Evolutionary conservation across 352 stramenopile species (phyloP).

Genomic region (Phytophthora chlamydospora): DNA sequence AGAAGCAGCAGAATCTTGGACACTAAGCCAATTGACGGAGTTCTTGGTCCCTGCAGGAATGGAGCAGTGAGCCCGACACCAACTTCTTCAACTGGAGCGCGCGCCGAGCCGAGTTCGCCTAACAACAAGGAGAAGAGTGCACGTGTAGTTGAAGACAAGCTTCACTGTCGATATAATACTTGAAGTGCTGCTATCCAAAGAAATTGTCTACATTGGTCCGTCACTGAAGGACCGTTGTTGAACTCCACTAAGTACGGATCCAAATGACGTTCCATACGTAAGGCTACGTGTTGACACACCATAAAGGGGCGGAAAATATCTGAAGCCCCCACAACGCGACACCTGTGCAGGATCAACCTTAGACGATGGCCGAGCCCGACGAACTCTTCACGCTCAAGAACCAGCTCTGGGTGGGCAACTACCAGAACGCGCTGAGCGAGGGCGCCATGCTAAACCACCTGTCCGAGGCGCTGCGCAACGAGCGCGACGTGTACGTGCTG

Average conservation of each 20-base stretch:
- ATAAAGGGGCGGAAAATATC: too few species aligned
- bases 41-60: conserved; percentile 11
- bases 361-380: conserved; percentile 92
- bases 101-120: conserved; percentile 22
- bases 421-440: conserved; percentile 94
- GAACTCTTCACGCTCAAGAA: conserved; percentile 98
- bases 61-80: conserved; percentile 21
- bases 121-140: background rate
- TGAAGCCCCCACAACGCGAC: conserved; percentile 6
- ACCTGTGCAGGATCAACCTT: background rate
- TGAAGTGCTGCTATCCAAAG: too few species aligned
- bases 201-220: too few species aligned
- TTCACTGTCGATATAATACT: too few species aligned
- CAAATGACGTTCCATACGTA: too few species aligned
- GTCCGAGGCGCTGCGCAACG: conserved; percentile 82
- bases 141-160: too few species aligned
- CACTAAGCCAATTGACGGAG: too few species aligned
- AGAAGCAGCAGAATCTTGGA: background rate
- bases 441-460: conserved; percentile 88
- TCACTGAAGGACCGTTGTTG: too few species aligned
- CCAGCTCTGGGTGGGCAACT: conserved; percentile 97
- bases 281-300: too few species aligned
- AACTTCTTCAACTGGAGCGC: conserved; percentile 24
- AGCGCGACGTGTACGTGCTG: conserved; percentile 95
- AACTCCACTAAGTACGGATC: too few species aligned